These are phyloP conservation scores for Heteromeles arbutifolia DNA, from an alignment of 306 rosid species.

Conservation along the genomic window DNA sequence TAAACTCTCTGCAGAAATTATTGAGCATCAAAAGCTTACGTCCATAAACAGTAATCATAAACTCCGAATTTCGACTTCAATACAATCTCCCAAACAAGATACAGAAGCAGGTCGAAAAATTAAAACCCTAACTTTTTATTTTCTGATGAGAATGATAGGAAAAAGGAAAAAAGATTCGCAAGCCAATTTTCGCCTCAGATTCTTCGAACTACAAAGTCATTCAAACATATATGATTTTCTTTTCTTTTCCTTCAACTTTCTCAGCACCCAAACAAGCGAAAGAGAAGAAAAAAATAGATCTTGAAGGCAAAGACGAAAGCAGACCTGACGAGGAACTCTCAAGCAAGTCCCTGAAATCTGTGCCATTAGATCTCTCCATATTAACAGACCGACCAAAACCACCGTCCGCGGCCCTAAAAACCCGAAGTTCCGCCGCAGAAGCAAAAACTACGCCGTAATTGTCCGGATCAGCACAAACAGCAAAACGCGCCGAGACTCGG, in stretches of 20 bases:
- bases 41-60: not conserved
- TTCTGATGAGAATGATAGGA: not conserved
- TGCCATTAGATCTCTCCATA: slow-evolving; percentile 30
- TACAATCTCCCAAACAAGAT: not conserved
- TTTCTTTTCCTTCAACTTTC: not conserved
- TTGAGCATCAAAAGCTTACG: not conserved
- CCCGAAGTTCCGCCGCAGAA: not conserved
- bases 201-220: not conserved
- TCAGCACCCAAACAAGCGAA: not conserved
- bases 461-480: not conserved
- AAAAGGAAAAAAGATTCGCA: not conserved
- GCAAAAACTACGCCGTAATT: not conserved
- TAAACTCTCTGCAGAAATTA: not conserved
- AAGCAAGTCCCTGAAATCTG: slow-evolving; percentile 12
- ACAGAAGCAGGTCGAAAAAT: not conserved
- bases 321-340: slow-evolving; percentile 18
- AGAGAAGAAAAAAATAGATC: not conserved
- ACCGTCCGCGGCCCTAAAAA: slow-evolving; percentile 5
- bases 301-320: not conserved
- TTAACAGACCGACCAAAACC: not conserved
- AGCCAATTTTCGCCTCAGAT: not conserved
- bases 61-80: not conserved
- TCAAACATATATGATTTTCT: not conserved
- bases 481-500: not conserved
- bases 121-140: not conserved